phyloP scores from a whole-genome alignment of 306 rosid genomes.

The Phaseolus lunatus region DNA sequence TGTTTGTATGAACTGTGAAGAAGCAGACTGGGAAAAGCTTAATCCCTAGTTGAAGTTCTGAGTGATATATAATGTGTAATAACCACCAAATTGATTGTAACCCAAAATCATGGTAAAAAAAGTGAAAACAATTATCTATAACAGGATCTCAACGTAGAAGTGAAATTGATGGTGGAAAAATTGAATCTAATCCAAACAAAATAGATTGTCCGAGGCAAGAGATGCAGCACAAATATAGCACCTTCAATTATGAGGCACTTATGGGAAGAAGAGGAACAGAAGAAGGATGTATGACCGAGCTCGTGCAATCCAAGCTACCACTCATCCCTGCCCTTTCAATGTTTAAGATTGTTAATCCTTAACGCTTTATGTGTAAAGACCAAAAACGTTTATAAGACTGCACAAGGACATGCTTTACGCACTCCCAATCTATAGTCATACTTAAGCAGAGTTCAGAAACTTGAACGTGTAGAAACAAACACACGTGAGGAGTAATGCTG shows the following conservation, averaged over 20 bases:
- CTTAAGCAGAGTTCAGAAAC: neutral
- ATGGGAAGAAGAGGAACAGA: slow-evolving; percentile 57
- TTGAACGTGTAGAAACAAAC: slow-evolving; percentile 11
- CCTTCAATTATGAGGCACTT: slow-evolving; percentile 43
- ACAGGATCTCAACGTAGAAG: too few species aligned
- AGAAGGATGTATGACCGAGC: slow-evolving; percentile 66
- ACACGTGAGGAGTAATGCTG: slow-evolving; percentile 8
- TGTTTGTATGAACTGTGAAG: slow-evolving; percentile 57
- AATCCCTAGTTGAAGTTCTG: neutral
- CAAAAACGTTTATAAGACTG: neutral
- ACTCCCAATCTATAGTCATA: neutral
- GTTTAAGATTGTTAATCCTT: slow-evolving; percentile 57
- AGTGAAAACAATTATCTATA: too few species aligned
- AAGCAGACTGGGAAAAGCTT: too few species aligned
- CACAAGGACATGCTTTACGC: neutral
- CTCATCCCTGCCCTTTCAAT: slow-evolving; percentile 59
- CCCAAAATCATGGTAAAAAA: too few species aligned
- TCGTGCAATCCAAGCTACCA: slow-evolving; percentile 66
- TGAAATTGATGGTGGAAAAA: too few species aligned
- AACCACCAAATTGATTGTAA: too few species aligned
- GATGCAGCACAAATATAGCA: neutral
- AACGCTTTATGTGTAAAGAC: neutral
- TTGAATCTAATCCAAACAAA: too few species aligned
- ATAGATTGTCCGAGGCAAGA: neutral
- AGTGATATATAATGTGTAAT: too few species aligned